Conservation (phyloP, 176 grass and related monocot species). For the Rhynchospora tenuis region DNA sequence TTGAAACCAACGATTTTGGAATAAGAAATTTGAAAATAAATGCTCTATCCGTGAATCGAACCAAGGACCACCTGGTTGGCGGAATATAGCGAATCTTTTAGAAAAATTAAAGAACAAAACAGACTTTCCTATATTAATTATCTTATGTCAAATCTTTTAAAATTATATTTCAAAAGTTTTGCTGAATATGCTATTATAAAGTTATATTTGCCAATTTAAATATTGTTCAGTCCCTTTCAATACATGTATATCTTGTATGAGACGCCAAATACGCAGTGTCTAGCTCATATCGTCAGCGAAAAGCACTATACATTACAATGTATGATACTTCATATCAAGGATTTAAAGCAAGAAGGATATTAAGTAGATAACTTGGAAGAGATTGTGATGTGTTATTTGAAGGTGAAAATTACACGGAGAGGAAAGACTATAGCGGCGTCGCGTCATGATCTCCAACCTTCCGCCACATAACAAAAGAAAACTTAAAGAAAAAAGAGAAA, state of each 20-base stretch:
- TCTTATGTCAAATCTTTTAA: not conserved
- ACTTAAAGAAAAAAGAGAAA: not conserved
- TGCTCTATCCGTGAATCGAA: too few relatives aligned
- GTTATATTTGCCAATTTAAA: not conserved
- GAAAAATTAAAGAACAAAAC: not conserved
- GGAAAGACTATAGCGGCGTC: not conserved
- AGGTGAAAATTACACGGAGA: not conserved
- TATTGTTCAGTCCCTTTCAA: not conserved
- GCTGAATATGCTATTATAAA: not conserved
- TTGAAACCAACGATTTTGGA: too few relatives aligned
- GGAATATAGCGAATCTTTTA: not conserved
- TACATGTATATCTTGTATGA: not conserved
- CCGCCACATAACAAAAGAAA: conserved; percentile 3
- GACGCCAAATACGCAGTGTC: not conserved
- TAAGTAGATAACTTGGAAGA: not conserved
- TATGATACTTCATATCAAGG: not conserved
- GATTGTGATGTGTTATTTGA: not conserved
- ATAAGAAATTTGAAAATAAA: too few relatives aligned
- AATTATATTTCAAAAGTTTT: not conserved
- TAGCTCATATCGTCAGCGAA: not conserved
- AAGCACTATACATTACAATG: not conserved
- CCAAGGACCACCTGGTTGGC: too few relatives aligned
- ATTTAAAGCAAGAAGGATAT: not conserved
- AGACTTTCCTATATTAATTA: not conserved
- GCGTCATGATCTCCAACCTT: not conserved